Base-by-base conservation (phyloP, 2,329 filamentous ascomycete species). In the Cladosporium sphaerospermum region DNA sequence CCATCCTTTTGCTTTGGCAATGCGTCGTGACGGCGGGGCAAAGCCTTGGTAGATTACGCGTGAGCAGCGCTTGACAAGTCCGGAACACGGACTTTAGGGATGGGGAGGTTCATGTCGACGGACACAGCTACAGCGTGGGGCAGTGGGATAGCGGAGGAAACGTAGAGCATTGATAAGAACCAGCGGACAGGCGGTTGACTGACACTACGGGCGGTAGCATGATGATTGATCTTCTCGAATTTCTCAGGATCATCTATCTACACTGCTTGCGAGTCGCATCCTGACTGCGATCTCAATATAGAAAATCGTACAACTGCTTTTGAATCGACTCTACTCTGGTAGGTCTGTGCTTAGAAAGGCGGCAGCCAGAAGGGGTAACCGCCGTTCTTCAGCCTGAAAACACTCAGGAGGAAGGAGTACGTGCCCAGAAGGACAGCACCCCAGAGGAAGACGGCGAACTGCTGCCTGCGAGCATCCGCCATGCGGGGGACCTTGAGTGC, bases 341-440 rank as follows among this genome's bases (percentile, higher is more conserved):
- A n/a, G 13, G 10, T 11, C 4, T 2, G 3, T 8, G 32, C 31
- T 39, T 77, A 85, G 71, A 99, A 97, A 9, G 93, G 93, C 52
- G 93, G 93, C 57, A 99, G 79, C 66, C 84, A 90, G 74, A 97
- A 96, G 13, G 91, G 91, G 72, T 99, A 99, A 19, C 89, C 89
- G 33, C 84, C 84, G 68, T 97, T 99, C 84, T 99, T 99, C 64
- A 87, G 78, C 64, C 91, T 84, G 80, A 99, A 99, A 58, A 96
- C 78, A 72, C 88, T 96, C 60, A 99, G 80, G 58, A 99, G 78
- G 74, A 96, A 93, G 75, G 91, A 95, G 77, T 97, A 97, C 73
- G 90, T 83, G 58, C 87, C 73, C 62, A 96, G 84, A 53, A 96
- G 73, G 31, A 93, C 75, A 43, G 76, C 81, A 16, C 82, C 84